These are phyloP conservation scores for Xylaria bambusicola DNA, from an alignment of 495 filamentous ascomycete species.

Conservation along the genomic window DNA sequence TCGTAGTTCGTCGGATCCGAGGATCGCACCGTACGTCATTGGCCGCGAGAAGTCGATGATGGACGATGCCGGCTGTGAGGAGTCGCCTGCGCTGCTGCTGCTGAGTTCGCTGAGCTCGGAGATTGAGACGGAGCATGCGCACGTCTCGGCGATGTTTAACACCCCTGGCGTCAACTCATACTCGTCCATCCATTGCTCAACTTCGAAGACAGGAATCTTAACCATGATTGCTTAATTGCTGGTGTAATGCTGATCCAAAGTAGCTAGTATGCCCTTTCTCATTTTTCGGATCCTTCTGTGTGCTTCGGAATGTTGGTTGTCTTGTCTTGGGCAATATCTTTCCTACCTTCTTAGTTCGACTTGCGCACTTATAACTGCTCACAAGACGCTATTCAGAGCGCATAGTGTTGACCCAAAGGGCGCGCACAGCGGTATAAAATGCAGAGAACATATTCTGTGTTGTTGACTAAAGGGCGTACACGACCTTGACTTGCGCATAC, in stretches of 20 bases:
- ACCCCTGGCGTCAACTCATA: conserved; percentile 70
- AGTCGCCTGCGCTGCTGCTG: conserved; percentile 45
- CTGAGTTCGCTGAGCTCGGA: conserved; percentile 64
- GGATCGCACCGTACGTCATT: conserved; percentile 71
- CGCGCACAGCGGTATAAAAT: neutral
- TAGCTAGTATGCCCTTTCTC: too few species aligned
- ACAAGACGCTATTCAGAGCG: neutral
- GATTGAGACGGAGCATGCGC: conserved; percentile 77
- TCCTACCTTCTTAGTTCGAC: neutral
- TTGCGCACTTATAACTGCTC: neutral
- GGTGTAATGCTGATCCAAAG: neutral
- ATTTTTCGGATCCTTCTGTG: neutral
- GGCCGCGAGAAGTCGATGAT: conserved; percentile 47
- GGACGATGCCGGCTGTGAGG: too few species aligned
- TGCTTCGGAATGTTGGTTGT: neutral
- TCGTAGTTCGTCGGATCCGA: conserved; percentile 65
- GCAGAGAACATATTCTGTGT: too few species aligned
- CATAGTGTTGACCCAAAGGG: conserved; percentile 6
- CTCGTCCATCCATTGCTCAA: conserved; percentile 94
- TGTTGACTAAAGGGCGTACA: too few species aligned
- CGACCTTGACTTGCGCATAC: too few species aligned
- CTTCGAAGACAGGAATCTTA: conserved; percentile 68
- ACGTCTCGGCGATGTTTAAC: conserved; percentile 87
- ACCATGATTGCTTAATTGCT: conserved; percentile 55
- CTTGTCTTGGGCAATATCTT: neutral